phyloP scores from a whole-genome alignment of 208 protist genomes.

The Blechomonas ayalai region DNA sequence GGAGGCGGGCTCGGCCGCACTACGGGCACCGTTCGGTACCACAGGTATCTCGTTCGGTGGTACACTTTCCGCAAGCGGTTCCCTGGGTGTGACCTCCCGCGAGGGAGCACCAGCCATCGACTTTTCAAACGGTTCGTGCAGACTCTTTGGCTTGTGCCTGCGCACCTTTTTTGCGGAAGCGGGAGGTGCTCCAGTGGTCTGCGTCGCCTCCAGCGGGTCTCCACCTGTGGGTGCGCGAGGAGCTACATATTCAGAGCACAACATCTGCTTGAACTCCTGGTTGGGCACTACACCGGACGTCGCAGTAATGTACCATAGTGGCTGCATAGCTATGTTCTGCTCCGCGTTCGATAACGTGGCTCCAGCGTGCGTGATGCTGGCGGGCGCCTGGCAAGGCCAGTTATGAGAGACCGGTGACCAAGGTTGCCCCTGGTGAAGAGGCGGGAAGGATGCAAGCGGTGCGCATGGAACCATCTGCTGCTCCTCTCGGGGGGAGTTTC shows the following conservation, averaged over 20 bases:
- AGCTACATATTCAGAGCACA: slow-evolving; percentile 45
- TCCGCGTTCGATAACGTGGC: too few relatives aligned
- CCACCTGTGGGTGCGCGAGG: too few relatives aligned
- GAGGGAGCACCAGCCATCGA: too few relatives aligned
- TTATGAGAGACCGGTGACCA: slow-evolving; percentile 1
- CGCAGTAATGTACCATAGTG: slow-evolving; percentile 18
- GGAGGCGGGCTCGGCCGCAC: neutral
- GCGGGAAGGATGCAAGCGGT: neutral
- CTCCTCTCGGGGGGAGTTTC: neutral
- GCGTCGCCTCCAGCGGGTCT: too few relatives aligned
- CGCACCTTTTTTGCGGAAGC: too few relatives aligned
- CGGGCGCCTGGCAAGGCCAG: neutral
- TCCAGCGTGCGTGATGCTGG: neutral
- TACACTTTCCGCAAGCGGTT: neutral
- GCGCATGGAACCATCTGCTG: too few relatives aligned
- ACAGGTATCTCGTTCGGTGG: neutral
- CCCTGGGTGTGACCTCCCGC: neutral
- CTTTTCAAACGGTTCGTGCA: too few relatives aligned
- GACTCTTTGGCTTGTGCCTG: too few relatives aligned
- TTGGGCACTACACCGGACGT: slow-evolving; percentile 17
- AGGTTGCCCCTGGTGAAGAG: slow-evolving; percentile 1
- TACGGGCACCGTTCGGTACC: too few relatives aligned
- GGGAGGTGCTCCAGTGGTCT: neutral
- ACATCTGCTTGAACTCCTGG: slow-evolving; percentile 56
- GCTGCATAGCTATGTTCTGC: too few relatives aligned